Base-by-base conservation (phyloP, 1,284 basidiomycete species). In the Ceratobasidium sp. region DNA sequence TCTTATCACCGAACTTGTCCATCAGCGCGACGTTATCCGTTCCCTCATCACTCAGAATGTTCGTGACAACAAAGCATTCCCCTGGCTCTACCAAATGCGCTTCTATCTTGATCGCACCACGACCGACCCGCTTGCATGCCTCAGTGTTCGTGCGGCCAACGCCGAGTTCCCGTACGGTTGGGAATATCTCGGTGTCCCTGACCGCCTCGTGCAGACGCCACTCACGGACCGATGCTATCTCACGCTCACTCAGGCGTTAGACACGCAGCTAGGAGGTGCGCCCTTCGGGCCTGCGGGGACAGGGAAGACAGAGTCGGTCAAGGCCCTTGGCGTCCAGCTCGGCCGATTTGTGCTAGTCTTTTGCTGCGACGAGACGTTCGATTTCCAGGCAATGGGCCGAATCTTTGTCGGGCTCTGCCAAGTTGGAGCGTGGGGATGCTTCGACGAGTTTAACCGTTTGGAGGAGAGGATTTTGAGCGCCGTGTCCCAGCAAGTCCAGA, bases 301-400 rank as follows among this genome's bases (percentile, higher is more conserved):
- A 73, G 96, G 95, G 87, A 99, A 99, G 85, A 99, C 97, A 0
- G 97, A 99, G 81, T 99, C 96, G 0, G 97, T 99, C 79, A 99
- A 99, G 81, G 96, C 97, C 0, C 89, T 99, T 30, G 97, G 97
- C 72, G 94, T 98, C 0, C 96, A 98, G 78, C 88, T 99, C 7
- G 97, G 97, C 60, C 91, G 96, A 58, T 98, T 99, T 78, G 97
- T 99, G 21, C 85, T 99, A 60, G 97, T 99, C 38, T 99, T 99
- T 84, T 99, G 97, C 80, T 99, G 97, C 79, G 97, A 99, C 81
- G 96, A 99, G 81, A 98, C 94, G 0, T 99, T 99, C 81, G 98
- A 99, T 82, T 98, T 98, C 85, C 95, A 98, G 79, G 97, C 97
- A 1, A 99, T 99, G 97, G 96, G 96, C 75, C 92, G 97, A 77